Evolutionary conservation across 768 basidiomycete genomes (phyloP).

Genomic region (Russula griseocarnosa): DNA sequence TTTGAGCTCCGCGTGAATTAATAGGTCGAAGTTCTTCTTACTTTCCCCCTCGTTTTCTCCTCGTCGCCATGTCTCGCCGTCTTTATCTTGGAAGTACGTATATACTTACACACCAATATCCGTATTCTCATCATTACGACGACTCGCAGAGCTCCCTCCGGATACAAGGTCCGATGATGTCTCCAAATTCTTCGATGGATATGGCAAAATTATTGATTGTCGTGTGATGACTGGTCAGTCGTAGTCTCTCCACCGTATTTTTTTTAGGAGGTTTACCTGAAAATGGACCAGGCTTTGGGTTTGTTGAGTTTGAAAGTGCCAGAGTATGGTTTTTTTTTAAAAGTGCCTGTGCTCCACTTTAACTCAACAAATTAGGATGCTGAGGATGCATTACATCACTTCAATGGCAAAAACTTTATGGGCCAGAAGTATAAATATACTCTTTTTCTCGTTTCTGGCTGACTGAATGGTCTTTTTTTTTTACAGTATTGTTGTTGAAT

Average conservation of each 20-base stretch:
- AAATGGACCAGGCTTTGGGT: constrained; percentile 71
- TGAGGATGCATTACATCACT: constrained; percentile 84
- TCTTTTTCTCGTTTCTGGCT: not conserved
- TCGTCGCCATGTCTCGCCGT: constrained; percentile 68
- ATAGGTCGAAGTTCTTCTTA: not conserved
- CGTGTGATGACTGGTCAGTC: constrained; percentile 88
- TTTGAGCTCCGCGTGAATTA: constrained; percentile 25
- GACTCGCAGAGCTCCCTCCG: constrained; percentile 62
- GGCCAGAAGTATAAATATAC: constrained; percentile 62
- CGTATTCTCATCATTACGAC: constrained; percentile 15
- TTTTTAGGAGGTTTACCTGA: constrained; percentile 2
- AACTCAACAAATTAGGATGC: constrained; percentile 61
- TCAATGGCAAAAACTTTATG: constrained; percentile 87
- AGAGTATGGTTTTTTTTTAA: constrained; percentile 45
- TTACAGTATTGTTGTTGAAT: constrained; percentile 87
- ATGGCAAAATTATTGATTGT: constrained; percentile 84
- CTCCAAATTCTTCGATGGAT: constrained; percentile 84
- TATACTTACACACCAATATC: not conserved
- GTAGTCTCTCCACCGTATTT: not conserved
- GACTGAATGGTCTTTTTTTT: constrained; percentile 12
- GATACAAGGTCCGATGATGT: constrained; percentile 84
- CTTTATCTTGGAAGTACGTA: constrained; percentile 80
- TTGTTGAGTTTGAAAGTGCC: constrained; percentile 90
- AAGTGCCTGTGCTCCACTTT: not conserved
- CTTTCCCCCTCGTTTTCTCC: constrained; percentile 9